Conservation (phyloP, 2,329 filamentous ascomycete genomes). For the Parasarocladium wereldwijsianum region DNA sequence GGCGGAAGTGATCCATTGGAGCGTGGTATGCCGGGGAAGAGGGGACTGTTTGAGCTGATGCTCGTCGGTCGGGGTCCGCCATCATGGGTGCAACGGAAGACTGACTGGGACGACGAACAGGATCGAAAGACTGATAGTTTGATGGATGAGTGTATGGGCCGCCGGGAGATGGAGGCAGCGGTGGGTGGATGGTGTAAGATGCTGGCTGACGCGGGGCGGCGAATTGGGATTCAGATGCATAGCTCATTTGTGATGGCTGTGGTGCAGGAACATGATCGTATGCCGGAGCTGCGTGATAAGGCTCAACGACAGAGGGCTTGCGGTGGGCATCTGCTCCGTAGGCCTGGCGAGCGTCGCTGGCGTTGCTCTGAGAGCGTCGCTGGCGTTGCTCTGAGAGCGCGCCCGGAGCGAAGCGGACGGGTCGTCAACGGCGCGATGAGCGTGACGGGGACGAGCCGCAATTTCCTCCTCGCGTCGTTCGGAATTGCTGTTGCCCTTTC, state of each 20-base stretch:
- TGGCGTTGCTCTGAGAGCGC: constrained; percentile 46
- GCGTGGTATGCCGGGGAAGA: constrained; percentile 1
- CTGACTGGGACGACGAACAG: constrained; percentile 13
- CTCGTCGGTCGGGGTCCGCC: constrained; percentile 21
- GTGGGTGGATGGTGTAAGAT: constrained; percentile 18
- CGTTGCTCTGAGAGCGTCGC: constrained; percentile 47
- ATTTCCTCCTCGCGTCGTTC: constrained; percentile 54
- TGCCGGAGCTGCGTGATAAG: constrained; percentile 20
- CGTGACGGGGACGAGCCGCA: constrained; percentile 16
- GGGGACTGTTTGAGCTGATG: constrained; percentile 10
- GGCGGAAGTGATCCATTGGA: constrained; percentile 11
- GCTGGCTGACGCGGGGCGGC: constrained; percentile 21
- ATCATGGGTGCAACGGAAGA: constrained; percentile 12
- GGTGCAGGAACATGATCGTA: constrained; percentile 14
- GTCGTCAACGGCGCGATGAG: constrained; percentile 16
- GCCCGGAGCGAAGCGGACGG: constrained; percentile 25
- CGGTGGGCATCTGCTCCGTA: constrained; percentile 26
- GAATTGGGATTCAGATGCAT: constrained; percentile 18
- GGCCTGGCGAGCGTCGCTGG: constrained; percentile 27
- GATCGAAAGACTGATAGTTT: constrained; percentile 12
- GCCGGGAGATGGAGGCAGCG: constrained; percentile 19
- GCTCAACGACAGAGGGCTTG: constrained; percentile 32
- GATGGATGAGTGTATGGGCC: constrained; percentile 16
- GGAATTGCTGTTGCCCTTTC: constrained; percentile 35
- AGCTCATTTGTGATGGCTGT: no score